Base-by-base conservation (phyloP, 768 basidiomycete species). In the Mycena kentingensis region DNA sequence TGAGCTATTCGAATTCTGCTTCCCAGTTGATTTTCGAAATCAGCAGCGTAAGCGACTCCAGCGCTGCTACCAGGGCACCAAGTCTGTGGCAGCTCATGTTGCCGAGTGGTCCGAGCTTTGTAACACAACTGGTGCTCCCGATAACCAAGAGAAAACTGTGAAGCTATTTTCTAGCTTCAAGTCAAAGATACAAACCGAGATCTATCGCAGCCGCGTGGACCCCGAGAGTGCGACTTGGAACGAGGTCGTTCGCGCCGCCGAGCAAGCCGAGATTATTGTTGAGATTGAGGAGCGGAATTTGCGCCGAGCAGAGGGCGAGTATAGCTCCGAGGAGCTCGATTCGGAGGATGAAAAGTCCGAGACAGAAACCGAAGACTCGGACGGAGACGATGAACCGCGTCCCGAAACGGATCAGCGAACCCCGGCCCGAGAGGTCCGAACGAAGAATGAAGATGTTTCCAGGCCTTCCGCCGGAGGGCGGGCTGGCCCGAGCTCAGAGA, bases 1-100 rank as follows among this genome's bases (percentile, higher is more conserved):
- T 3, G 65, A 61, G 26, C 15, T 75, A 12, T 73, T 70, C 46
- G 62, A 73, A 25, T 69, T 69, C 24, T 72, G 72, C 26, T 75
- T 74, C 57, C 72, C 72, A 0, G 42, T 63, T 0, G 59, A 70
- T 31, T 73, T 44, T 43, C 32, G 22, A 19, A 37, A 45, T 15
- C 41, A 45, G 27, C 44, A 45, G 46, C 27, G 51, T 8, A 44
- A 22, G 24, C 22, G 32, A 7, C 21, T 53, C 4, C 19, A 31
- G 18, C 42, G 35, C 8, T 46, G 41, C 18, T 35, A 26, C 37
- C 55, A 56, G 22, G 28, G 43, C 21, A 27, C 26, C 3, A 43
- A 46, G 13, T 57, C 47, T 0, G 61, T 72, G 0, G 31, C 56
- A 0, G 63, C 62, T 1, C 70, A 60, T 38, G 52, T 65, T 6